Evolutionary conservation across 2,329 filamentous ascomycete genomes (phyloP), one percentile per base, ranked within the genome.

Genomic region (Cercospora citrullina): DNA sequence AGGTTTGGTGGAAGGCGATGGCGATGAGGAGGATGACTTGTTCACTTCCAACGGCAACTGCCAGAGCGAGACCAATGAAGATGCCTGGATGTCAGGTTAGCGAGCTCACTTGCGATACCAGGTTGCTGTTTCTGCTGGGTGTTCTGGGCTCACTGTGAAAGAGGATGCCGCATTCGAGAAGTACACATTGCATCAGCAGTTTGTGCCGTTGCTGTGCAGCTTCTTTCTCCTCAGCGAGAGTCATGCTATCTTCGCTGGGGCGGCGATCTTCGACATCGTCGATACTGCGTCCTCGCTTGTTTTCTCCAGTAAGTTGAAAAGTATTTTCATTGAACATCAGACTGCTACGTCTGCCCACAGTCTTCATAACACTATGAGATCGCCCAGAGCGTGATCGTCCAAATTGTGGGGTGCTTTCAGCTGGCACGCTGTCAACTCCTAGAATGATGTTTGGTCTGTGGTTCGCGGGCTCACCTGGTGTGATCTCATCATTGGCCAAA

Each of bases 381-480:
- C 69, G 48, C 31, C 69, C 69, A 26, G 69, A 71, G 12, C 69
- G 68, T 8, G 69, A 68, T 30, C 68, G 60, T 30, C 69, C 69
- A 36, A 71, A 92, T 90, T 26, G 86, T 87, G 36, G 94, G 93
- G 6, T 96, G 89, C 65, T 98, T 98, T 79, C 95, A 94, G 1
- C 94, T 64, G 31, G 28, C 8, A 4, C 14, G 16, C 18, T 18
- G 45, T 51, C 45, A 51, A 51, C 21, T 51, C 45, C 45, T 51
- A 14, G 45, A 23, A 51, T 18, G 45, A 26, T 14, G 5, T 26
- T 14, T 14, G 9, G 18, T 23, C 6, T 51, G 18, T 14, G 7
- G 45, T 51, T 23, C 45, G 21, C 45, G 10, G 48, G 33, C 62
- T 36, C 36, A 64, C 62, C 62, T 26, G 69, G 68, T 4, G 65